Evolutionary conservation across 768 basidiomycete genomes (phyloP).

Genomic region (Leucocoprinus sp.): DNA sequence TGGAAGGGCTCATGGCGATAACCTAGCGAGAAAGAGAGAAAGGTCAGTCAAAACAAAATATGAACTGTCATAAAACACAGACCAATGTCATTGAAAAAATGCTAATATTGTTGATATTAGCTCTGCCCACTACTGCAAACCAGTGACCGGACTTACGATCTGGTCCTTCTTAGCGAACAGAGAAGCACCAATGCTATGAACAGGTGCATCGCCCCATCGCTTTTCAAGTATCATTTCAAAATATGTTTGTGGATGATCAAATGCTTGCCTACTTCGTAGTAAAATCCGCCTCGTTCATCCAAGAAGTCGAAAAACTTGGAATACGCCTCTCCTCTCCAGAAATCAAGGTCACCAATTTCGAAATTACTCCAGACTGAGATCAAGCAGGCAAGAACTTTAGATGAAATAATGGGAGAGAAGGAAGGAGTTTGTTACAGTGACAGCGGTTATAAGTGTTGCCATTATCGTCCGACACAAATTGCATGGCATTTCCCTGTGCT

Average conservation of each 20-base stretch:
- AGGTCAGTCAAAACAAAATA: neutral
- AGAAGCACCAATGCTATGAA: conserved; percentile 86
- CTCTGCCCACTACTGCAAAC: neutral
- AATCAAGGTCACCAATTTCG: conserved; percentile 78
- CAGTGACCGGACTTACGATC: conserved; percentile 33
- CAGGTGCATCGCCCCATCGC: conserved; percentile 91
- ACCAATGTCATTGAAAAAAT: conserved; percentile 93
- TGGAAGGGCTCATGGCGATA: conserved; percentile 94
- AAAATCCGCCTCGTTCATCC: conserved; percentile 77
- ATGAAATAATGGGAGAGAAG: neutral
- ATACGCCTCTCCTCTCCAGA: conserved; percentile 82
- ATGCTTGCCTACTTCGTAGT: conserved; percentile 57
- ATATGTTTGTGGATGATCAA: neutral
- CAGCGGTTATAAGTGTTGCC: conserved; percentile 71
- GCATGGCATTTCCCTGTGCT: conserved; percentile 65
- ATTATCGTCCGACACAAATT: conserved; percentile 72
- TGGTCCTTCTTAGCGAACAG: conserved; percentile 84
- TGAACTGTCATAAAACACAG: neutral
- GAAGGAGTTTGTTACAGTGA: conserved; percentile 47
- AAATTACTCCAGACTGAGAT: conserved; percentile 85
- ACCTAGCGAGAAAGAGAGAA: conserved; percentile 17
- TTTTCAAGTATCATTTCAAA: conserved; percentile 20
- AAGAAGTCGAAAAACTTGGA: conserved; percentile 76
- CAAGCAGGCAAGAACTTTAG: conserved; percentile 7
- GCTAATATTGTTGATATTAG: conserved; percentile 25